Evolutionary conservation across 2,329 filamentous ascomycete genomes (phyloP), one percentile per base, ranked within the genome.

Genomic region (Hirsutella thompsonii): DNA sequence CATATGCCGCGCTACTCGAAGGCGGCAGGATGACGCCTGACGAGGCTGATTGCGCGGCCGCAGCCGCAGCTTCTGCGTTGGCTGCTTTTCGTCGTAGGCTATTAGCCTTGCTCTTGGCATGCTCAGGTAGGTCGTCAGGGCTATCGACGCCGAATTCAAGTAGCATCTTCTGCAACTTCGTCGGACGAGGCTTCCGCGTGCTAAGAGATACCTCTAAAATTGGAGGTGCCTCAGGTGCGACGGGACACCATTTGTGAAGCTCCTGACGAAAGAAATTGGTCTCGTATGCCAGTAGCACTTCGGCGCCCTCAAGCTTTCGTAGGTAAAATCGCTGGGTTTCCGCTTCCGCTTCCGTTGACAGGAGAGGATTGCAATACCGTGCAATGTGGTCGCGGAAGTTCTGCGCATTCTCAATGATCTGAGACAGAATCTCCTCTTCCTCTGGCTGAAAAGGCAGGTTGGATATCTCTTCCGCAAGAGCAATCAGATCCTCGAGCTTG

Each of bases 241-340:
- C 86, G 3, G 89, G 89, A 32, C 82, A 87, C 83, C 86, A 94
- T 56, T 87, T 93, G 62, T 98, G 92, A 42, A 98, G 70, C 56
- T 95, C 88, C 57, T 94, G 88, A 20, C 90, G 81, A 66, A 98
- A 90, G 60, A 93, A 94, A 56, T 98, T 98, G n/a, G 90, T 95
- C 64, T 98, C 92, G 43, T 81, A 83, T 0, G 89, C 76, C 2
- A 98, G 70, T 3, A 98, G 72, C 39, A 98, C 89, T 57, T 98
- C 92, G 1, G 92, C 89, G 3, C 92, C 92, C 63, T 98, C 92
- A 41, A 98, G 88, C 64, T 98, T 98, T 43, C 92, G 84, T 33
- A 98, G 69, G 53, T 94, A 96, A 61, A 98, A 98, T 5, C 93
- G 79, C 59, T 95, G 83, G 0, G 84, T 89, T 41, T 88, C 84